These are phyloP conservation scores for Ceratonia siliqua DNA, from an alignment of 306 rosid genomes.

Conservation along the genomic window DNA sequence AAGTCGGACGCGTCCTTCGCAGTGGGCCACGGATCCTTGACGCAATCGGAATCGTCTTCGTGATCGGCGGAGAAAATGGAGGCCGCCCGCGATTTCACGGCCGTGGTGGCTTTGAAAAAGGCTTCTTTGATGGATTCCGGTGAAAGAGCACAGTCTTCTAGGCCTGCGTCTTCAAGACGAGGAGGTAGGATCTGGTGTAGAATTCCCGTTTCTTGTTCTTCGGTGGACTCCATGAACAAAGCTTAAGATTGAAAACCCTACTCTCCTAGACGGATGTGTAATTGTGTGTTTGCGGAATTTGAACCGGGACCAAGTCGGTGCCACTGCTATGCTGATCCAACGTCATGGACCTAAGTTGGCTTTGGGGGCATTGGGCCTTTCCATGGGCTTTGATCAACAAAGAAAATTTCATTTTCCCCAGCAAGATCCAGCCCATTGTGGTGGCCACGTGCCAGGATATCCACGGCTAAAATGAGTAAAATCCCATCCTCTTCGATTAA, in stretches of 20 bases:
- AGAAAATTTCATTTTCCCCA: too few relatives aligned
- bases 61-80: conserved; percentile 42
- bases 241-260: neutral
- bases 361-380: neutral
- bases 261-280: neutral
- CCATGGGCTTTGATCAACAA: too few relatives aligned
- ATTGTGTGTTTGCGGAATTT: neutral
- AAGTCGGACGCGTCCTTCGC: conserved; percentile 38
- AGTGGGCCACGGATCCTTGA: conserved; percentile 49
- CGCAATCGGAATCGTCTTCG: conserved; percentile 42
- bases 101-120: conserved; percentile 71
- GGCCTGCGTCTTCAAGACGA: conserved; percentile 84
- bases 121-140: conserved; percentile 77
- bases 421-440: too few relatives aligned
- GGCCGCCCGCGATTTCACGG: conserved; percentile 58
- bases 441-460: too few relatives aligned
- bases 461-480: too few relatives aligned
- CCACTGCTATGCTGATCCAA: neutral
- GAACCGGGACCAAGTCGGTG: neutral
- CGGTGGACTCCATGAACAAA: conserved; percentile 47
- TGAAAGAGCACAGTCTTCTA: conserved; percentile 83
- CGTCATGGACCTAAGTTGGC: neutral
- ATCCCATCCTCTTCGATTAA: too few relatives aligned
- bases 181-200: conserved; percentile 70
- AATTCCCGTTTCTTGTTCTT: conserved; percentile 37